Base-by-base conservation (phyloP, 2,329 filamentous ascomycete species). In the Hypoxylon sp. region DNA sequence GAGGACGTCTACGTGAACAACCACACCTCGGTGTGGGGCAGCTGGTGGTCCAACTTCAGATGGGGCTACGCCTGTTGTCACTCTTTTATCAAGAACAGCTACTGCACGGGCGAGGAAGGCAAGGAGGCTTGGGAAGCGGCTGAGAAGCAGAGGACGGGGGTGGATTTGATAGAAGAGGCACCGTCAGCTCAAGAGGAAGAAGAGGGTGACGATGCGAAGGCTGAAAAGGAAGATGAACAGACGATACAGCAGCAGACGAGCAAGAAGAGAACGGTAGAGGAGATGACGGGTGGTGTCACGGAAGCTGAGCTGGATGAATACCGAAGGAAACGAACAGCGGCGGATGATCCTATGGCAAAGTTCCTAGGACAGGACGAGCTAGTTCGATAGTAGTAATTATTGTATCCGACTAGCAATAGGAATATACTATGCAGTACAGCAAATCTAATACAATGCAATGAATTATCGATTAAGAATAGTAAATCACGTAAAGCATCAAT, bases 41-140 rank as follows among this genome's bases (percentile, higher is more conserved):
- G 91, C 66, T 99, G 94, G 94, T 99, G 94, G 94, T 83, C 86
- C 43, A 86, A 90, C 67, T 97, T 97, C 74, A 83, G 88, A 71
- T 99, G 94, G 94, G 94, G 94, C 1, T 99, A 96, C 71, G 83
- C 89, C 15, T 99, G 94, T 71, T 99, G 94, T 76, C 91, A 95
- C 69, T 96, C 91, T 0, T 87, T 86, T 15, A 83, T 96, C 57
- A 97, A 96, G 74, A 97, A 99, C 72, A 96, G 91, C 66, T 99
- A 97, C 67, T 99, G 94, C 71, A 97, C 93, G 0, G 94, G 94
- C 17, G 90, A 94, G 54, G 90, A 89, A 51, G 94, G 94, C 25
- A 95, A 86, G 70, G 75, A 75, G 55, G 92, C 91, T 1, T 91
- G 90, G 71, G 87, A 92, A 62, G 87, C 89, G 48, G 86, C 90